A percentile compares a stretch with the other conserved stretches of the same genome.
These are phyloP conservation scores for Candida takata DNA, from an alignment of 805 yeast genomes.

Conservation along the genomic window DNA sequence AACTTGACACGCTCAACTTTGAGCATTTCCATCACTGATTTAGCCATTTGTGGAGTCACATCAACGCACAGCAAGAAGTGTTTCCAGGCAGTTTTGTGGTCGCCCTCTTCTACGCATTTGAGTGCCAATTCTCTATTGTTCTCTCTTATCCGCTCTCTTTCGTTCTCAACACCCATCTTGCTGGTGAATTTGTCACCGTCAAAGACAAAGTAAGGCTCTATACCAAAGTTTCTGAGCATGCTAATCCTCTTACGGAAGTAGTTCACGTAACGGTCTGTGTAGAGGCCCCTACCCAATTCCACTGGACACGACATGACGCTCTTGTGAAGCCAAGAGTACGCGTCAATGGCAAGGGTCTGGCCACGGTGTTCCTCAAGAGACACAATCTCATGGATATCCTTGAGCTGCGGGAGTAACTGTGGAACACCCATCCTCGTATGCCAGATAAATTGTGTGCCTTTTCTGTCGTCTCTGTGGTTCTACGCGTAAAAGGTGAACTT, in stretches of 20 bases:
- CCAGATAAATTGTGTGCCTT: no score
- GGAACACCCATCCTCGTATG: constrained; percentile 63
- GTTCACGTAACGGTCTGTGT: constrained; percentile 66
- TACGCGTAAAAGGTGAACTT: no score
- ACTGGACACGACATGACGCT: constrained; percentile 77
- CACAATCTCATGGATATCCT: constrained; percentile 59
- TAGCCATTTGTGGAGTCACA: constrained; percentile 88
- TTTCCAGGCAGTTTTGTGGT: constrained; percentile 53
- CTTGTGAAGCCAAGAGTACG: constrained; percentile 94
- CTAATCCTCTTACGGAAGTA: constrained; percentile 61
- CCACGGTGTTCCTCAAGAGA: constrained; percentile 61
- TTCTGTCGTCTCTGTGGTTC: no score
- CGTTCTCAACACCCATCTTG: constrained; percentile 64
- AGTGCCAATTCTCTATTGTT: constrained; percentile 54
- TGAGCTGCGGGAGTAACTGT: constrained; percentile 74
- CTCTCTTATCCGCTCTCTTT: constrained; percentile 50
- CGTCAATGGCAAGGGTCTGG: constrained; percentile 82
- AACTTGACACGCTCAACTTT: constrained; percentile 50
- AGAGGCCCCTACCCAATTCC: constrained; percentile 64
- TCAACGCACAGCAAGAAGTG: constrained; percentile 75
- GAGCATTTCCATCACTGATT: constrained; percentile 68
- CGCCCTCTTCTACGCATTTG: constrained; percentile 44
- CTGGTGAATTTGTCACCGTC: constrained; percentile 88
- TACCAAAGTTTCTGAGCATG: constrained; percentile 57
- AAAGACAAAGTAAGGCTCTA: constrained; percentile 82